Evolutionary conservation across 257 asterid species (phyloP), one percentile per base, ranked within the genome.

Genomic region (Solanum peruvianum): DNA sequence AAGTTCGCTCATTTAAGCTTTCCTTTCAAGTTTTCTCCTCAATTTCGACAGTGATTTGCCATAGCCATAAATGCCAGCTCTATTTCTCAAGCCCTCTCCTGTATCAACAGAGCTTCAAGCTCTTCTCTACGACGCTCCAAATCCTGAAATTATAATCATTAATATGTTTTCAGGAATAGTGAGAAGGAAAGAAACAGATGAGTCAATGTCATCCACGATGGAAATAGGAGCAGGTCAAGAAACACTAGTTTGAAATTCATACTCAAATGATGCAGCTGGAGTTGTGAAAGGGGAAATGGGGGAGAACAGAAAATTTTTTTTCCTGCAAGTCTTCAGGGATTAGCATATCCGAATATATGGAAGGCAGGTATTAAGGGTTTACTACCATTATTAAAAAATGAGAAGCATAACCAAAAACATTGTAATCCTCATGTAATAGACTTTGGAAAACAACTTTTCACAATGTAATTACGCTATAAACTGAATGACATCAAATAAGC

Each of bases 111-210:
- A 5, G 97, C 88, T 93, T 95, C 95, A 12, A 96, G 99, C 85
- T 96, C 98, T 91, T 94, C 98, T 91, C 96, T 94, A 27, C 95
- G 98, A 29, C 91, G 91, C 89, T 96, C 98, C 62, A 96, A 91
- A 11, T 94, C 97, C 99, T 96, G 97, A 67, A 87, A 88, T 90
- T 84, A 73, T 11, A 45, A 44, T 86, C 21, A 45, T 31, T 33
- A 20, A 47, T 42, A 87, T 88, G 66, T 33, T 56, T 56, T 45
- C 11, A 42, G 84, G 71, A 86, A 76, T 78, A 52, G 47, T 11
- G 6, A 83, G 70, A 33, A 49, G 29, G 49, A 56, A 6, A 49
- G 72, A 37, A 72, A 87, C 52, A 82, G 71, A 16, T 10, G 27
- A 27, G 77, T 70, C 29, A 23, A 14, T 27, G 80, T 9, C 66